Evolutionary conservation across 345 rosid species (phyloP).

Genomic region (Dimocarpus longan): DNA sequence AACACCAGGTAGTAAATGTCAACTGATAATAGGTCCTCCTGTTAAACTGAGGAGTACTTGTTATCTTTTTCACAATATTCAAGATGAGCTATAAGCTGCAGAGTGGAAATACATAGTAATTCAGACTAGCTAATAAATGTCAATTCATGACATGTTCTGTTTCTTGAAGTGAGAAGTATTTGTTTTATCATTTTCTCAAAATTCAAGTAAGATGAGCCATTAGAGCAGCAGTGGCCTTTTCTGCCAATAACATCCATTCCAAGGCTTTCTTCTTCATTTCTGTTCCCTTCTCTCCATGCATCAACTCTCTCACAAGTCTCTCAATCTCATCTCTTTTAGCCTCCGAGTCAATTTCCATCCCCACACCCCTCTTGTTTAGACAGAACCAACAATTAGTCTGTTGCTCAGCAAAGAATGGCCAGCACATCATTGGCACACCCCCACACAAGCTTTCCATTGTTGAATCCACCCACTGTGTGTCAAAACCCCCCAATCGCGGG

Average conservation of each 20-base stretch:
- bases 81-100: too few species aligned
- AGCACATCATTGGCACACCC: background rate
- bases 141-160: too few species aligned
- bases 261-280: slow-evolving; percentile 7
- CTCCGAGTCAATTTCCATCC: slow-evolving; percentile 16
- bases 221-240: background rate
- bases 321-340: slow-evolving; percentile 23
- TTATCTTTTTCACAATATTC: too few species aligned
- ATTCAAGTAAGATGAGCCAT: slow-evolving; percentile 18
- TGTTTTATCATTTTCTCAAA: slow-evolving; percentile 10
- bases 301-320: slow-evolving; percentile 21
- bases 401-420: background rate
- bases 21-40: background rate
- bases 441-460: background rate
- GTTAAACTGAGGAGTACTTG: background rate
- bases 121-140: too few species aligned
- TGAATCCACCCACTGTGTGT: slow-evolving; percentile 1
- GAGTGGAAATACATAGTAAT: too few species aligned
- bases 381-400: background rate
- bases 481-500: background rate
- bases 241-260: slow-evolving; percentile 23
- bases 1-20: background rate
- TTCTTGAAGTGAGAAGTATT: background rate
- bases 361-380: slow-evolving; percentile 8
- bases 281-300: slow-evolving; percentile 20